Conservation (phyloP, 208 protist species). For the Spongospora subterranea region DNA sequence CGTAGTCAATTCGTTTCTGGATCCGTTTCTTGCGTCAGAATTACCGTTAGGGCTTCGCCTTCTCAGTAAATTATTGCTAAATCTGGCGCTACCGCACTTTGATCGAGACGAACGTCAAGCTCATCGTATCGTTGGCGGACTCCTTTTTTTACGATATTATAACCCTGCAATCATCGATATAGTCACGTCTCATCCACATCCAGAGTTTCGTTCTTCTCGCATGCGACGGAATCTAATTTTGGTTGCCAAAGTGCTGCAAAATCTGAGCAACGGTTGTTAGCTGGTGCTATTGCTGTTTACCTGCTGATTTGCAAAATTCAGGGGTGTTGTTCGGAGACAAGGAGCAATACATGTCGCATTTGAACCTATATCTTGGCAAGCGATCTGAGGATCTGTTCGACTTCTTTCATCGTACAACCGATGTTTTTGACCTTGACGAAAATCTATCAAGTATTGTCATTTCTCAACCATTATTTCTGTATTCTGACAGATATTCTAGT, state of each 20-base stretch:
- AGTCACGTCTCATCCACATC: neutral
- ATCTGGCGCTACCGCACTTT: neutral
- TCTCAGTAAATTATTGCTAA: neutral
- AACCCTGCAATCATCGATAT: neutral
- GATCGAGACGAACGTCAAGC: neutral
- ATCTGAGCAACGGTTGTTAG: no score
- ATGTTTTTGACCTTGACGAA: neutral
- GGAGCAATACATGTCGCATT: neutral
- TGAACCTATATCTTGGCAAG: neutral
- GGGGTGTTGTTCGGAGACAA: slow-evolving; percentile 1
- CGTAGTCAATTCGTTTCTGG: neutral
- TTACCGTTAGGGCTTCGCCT: neutral
- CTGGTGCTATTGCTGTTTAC: neutral
- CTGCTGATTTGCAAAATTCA: neutral
- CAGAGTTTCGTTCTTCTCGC: neutral
- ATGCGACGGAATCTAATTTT: neutral
- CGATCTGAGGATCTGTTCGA: neutral
- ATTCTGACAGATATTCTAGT: no score
- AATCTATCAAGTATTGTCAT: no score
- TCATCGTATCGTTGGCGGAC: neutral
- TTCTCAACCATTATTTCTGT: no score
- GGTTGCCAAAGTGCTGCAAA: neutral
- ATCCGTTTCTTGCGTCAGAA: slow-evolving; percentile 4
- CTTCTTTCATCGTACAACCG: neutral
- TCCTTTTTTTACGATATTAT: neutral